Evolutionary conservation across 805 yeast species (phyloP).

Genomic region (Metschnikowia dekortorum): DNA sequence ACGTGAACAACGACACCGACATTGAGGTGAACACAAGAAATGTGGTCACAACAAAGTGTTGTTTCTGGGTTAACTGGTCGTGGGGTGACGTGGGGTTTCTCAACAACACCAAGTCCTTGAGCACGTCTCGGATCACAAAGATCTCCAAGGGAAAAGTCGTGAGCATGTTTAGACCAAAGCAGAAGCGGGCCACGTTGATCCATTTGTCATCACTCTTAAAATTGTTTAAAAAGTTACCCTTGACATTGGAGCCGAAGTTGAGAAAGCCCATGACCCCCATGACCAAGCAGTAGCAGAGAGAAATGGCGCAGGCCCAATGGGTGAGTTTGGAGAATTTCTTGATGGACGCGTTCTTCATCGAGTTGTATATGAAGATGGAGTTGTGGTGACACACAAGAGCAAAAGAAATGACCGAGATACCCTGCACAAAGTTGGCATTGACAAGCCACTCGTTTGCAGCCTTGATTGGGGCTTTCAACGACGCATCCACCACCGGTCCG

Average conservation of each 20-base stretch:
- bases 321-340: conserved; percentile 72
- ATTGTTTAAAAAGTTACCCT: conserved; percentile 85
- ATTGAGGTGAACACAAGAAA: conserved; percentile 62
- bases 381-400: conserved; percentile 96
- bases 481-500: conserved; percentile 58
- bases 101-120: conserved; percentile 54
- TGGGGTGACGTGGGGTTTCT: conserved; percentile 3
- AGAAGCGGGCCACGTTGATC: conserved; percentile 82
- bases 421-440: conserved; percentile 69
- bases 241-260: conserved; percentile 70
- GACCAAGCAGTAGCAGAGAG: conserved; percentile 70
- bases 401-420: conserved; percentile 89
- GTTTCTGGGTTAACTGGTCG: conserved; percentile 31
- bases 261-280: conserved; percentile 79
- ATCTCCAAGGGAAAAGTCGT: conserved; percentile 90
- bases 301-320: conserved; percentile 76
- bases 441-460: conserved; percentile 44
- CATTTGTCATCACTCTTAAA: conserved; percentile 70
- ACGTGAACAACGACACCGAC: conserved; percentile 72
- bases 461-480: conserved; percentile 47
- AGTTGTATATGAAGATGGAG: conserved; percentile 83
- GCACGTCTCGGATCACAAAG: conserved; percentile 84
- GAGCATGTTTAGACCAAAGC: conserved; percentile 89
- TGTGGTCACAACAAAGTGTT: conserved; percentile 65
- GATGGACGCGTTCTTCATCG: conserved; percentile 71